These are phyloP conservation scores for Fraxinus nigra DNA, from an alignment of 305 asterid genomes.

Conservation along the genomic window DNA sequence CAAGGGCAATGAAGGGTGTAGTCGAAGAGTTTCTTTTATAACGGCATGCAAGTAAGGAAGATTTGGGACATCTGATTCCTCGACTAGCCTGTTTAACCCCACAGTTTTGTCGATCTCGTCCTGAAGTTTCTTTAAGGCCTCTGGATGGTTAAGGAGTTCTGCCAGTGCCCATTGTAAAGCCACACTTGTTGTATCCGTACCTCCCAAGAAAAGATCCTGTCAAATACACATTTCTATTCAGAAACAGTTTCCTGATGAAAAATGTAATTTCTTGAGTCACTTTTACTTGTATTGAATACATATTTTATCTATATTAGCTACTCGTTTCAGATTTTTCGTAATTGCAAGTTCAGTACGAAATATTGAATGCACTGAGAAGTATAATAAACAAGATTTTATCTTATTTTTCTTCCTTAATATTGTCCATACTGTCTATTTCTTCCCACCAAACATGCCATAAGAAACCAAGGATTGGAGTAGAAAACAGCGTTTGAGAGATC, in stretches of 20 bases:
- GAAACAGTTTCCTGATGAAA: not conserved
- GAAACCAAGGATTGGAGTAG: not conserved
- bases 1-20: conserved; percentile 48
- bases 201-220: conserved; percentile 49
- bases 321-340: not conserved
- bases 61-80: conserved; percentile 45
- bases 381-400: not conserved
- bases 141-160: conserved; percentile 44
- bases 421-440: not conserved
- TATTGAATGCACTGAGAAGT: not conserved
- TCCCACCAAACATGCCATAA: not conserved
- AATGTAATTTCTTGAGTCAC: not conserved
- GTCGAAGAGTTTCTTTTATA: conserved; percentile 19
- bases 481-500: not conserved
- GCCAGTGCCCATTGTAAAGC: conserved; percentile 51
- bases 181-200: conserved; percentile 52
- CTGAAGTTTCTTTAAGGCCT: conserved; percentile 28
- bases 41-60: conserved; percentile 51
- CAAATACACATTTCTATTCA: not conserved
- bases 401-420: not conserved
- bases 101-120: conserved; percentile 34
- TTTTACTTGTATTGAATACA: not conserved
- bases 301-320: not conserved
- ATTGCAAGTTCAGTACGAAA: not conserved
- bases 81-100: conserved; percentile 32